Evolutionary conservation across 352 stramenopile genomes (phyloP), one percentile per base, ranked within the genome.

Genomic region (Pythium apleroticum): DNA sequence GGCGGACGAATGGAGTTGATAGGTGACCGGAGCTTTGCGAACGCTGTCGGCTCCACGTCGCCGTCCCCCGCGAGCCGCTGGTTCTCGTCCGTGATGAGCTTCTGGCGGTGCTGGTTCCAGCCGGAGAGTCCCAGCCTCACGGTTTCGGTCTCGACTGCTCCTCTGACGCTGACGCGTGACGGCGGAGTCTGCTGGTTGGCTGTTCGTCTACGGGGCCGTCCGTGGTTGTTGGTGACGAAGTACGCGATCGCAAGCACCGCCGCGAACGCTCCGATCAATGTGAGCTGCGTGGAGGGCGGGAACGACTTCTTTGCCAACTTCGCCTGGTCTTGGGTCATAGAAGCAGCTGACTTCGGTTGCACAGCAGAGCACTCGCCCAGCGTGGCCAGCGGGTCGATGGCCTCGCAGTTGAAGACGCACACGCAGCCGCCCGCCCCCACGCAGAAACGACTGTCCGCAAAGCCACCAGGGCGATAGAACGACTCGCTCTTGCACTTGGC

Each of bases 371-470:
- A 55, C 6, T 39, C 49, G 8, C 8, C 49, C 35, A 54, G 37
- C 41, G 41, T 8, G 22, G 39, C 50, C 0, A 27, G 20, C 17
- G 24, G 37, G 19, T 20, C n/a, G 12, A 25, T 6, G 12, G 43
- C 50, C 17, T 54, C 49, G 52, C 60, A 66, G 49, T 52, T 60
- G 49, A 46, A 33, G 24, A 65, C 48, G 22, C 48, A 52, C 31
- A 65, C 58, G 17, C 58, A 65, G 17, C 60, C 49, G n/a, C 37
- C 52, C 24, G 17, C 39, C 22, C 60, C 49, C 17, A 48, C 52
- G 27, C 60, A 67, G 30, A 67, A 67, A 8, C 60, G 52, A 27
- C 46, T 67, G 52, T 61, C 60, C 2, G 33, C 8, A n/a, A 41
- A 27, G n/a, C 41, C 5, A 31, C 17, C 20, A 20, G 4, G 15